phyloP scores from a whole-genome alignment of 768 basidiomycete genomes.

The Serendipita sp. region DNA sequence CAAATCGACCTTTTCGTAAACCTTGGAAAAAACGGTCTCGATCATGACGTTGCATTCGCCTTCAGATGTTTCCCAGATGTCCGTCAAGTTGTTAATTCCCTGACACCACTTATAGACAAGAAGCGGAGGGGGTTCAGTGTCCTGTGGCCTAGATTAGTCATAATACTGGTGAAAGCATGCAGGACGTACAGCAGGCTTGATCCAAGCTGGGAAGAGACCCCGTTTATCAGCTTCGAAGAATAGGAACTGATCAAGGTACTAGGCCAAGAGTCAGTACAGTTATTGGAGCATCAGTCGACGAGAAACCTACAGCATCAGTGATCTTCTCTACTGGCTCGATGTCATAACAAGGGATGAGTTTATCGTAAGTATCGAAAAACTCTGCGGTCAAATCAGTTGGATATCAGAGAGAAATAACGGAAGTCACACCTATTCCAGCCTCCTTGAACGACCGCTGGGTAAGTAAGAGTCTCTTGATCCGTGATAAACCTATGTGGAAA shows the following conservation, averaged over 20 bases:
- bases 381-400: constrained; percentile 22
- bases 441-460: constrained; percentile 99
- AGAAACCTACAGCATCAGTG: constrained; percentile 68
- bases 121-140: constrained; percentile 90
- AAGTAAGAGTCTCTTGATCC: constrained; percentile 90
- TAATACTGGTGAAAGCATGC: constrained; percentile 10
- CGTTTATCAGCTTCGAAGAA: constrained; percentile 99
- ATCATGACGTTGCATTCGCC: constrained; percentile 98
- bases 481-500: constrained; percentile 48
- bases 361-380: constrained; percentile 96
- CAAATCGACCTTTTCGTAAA: constrained; percentile 97
- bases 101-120: constrained; percentile 99
- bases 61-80: constrained; percentile 96
- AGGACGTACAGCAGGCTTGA: constrained; percentile 66
- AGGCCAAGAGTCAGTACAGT: constrained; percentile 11
- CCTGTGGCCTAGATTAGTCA: constrained; percentile 27
- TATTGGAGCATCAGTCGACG: not conserved
- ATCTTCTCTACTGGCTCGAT: constrained; percentile 99
- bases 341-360: constrained; percentile 95
- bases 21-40: constrained; percentile 96
- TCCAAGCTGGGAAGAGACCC: constrained; percentile 96
- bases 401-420: not conserved
- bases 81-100: constrained; percentile 95
- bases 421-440: constrained; percentile 47
- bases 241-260: constrained; percentile 95